Conservation (phyloP, 176 grass and related monocot genomes). For the Oryza meridionalis region DNA sequence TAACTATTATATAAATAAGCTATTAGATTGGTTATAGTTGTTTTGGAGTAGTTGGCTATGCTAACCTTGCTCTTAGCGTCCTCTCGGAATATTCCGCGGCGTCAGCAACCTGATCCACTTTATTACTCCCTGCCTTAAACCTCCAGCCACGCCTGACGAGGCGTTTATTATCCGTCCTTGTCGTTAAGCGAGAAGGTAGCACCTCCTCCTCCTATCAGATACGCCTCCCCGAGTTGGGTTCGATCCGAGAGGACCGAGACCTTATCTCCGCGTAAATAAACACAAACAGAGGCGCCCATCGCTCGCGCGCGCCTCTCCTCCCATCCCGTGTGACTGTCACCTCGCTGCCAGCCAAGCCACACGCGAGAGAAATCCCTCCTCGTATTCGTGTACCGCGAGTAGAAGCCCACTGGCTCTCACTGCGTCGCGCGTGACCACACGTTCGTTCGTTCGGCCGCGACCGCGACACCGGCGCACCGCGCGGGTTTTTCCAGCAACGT, state of each 20-base stretch:
- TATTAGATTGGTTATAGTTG: too few relatives aligned
- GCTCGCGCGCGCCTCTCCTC: neutral
- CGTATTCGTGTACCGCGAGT: neutral
- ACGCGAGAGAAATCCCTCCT: neutral
- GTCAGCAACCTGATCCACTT: constrained; percentile 4
- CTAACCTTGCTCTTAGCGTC: too few relatives aligned
- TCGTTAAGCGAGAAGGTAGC: neutral
- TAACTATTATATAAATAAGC: too few relatives aligned
- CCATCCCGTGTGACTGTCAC: neutral
- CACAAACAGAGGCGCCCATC: too few relatives aligned
- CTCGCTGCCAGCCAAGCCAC: constrained; percentile 2
- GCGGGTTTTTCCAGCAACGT: too few relatives aligned
- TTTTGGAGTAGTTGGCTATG: too few relatives aligned
- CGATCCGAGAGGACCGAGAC: neutral
- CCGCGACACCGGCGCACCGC: too few relatives aligned
- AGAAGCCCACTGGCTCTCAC: neutral
- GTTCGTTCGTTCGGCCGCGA: too few relatives aligned
- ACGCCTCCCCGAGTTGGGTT: constrained; percentile 20
- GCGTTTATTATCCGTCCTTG: neutral
- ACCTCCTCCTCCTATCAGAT: constrained; percentile 26
- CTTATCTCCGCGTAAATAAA: constrained; percentile 37
- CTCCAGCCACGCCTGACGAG: neutral
- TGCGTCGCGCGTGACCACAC: neutral
- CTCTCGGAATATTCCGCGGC: constrained; percentile 10
- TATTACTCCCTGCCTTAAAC: neutral